Conservation (phyloP, 306 rosid species). For the Acacia melanoxylon region DNA sequence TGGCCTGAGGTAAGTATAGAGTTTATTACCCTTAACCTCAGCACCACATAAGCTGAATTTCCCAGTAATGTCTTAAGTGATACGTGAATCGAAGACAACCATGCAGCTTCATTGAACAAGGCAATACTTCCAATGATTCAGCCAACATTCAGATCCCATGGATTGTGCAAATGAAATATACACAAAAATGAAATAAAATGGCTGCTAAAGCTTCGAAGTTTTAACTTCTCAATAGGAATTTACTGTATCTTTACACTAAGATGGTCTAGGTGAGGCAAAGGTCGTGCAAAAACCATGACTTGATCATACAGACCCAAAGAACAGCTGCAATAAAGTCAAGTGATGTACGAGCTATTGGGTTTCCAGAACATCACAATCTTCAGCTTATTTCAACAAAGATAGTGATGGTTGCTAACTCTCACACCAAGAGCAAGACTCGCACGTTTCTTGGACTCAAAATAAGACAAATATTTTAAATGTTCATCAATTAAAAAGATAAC, state of each 20-base stretch:
- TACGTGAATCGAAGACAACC: conserved; percentile 50
- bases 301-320: background rate
- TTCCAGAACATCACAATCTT: background rate
- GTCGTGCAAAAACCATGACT: background rate
- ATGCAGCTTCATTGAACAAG: background rate
- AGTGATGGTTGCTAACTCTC: background rate
- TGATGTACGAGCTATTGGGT: background rate
- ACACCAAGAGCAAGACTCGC: background rate
- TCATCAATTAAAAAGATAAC: background rate
- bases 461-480: background rate
- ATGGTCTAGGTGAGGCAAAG: background rate
- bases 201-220: background rate
- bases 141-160: background rate
- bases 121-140: background rate
- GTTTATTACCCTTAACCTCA: conserved; percentile 47
- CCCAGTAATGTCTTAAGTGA: conserved; percentile 55
- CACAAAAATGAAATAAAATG: background rate
- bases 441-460: background rate
- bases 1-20: conserved; percentile 26
- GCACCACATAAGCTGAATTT: conserved; percentile 55
- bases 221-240: background rate
- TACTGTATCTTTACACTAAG: background rate
- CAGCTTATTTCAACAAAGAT: background rate
- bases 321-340: background rate
- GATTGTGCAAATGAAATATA: background rate